These are phyloP conservation scores for Puccinellia tenuiflora DNA, from an alignment of 176 grass and related monocot genomes.

Conservation along the genomic window DNA sequence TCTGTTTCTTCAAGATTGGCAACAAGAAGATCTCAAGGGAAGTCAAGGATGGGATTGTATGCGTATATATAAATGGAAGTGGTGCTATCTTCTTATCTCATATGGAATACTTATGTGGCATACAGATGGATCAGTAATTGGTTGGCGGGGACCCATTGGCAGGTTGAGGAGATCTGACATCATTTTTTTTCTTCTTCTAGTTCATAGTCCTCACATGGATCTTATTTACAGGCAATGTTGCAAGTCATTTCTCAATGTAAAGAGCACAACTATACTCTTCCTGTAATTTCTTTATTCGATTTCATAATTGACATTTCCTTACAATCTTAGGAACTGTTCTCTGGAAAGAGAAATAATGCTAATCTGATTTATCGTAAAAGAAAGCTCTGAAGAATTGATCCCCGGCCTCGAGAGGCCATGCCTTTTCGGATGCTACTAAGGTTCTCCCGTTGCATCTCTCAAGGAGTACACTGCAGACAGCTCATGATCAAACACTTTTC, in stretches of 20 bases:
- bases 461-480: conserved; percentile 11
- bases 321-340: not conserved
- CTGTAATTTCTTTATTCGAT: too few species aligned
- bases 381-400: not conserved
- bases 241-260: not conserved
- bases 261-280: not conserved
- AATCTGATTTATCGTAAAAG: not conserved
- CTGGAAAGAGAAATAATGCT: not conserved
- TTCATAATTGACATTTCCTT: not conserved
- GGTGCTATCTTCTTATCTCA: conserved; percentile 18
- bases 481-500: conserved; percentile 5
- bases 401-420: conserved; percentile 13
- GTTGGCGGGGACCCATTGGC: too few species aligned
- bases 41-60: not conserved
- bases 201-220: not conserved
- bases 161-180: too few species aligned
- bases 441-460: not conserved
- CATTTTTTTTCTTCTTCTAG: not conserved
- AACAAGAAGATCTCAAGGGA: not conserved
- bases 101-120: too few species aligned
- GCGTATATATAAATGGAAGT: not conserved
- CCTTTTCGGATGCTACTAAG: conserved; percentile 23
- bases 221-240: not conserved
- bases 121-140: too few species aligned
- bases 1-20: not conserved